Evolutionary conservation across 2,329 filamentous ascomycete genomes (phyloP), one percentile per base, ranked within the genome.

Genomic region (Hymenotorrendiella dingleyae): DNA sequence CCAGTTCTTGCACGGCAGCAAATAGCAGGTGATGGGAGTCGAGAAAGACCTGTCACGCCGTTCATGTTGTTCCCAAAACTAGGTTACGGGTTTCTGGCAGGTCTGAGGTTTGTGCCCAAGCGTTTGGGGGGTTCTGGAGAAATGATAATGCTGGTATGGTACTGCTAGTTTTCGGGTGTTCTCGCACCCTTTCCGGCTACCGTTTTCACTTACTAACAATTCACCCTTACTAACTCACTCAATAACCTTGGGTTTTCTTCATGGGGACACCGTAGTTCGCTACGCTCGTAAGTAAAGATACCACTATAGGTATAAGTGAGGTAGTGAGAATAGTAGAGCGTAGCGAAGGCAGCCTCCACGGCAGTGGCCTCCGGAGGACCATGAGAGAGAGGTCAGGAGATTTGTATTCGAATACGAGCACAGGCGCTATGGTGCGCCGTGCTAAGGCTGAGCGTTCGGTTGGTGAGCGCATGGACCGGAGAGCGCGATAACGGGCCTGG

Each of bases 51-150:
- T 24, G 24, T 16, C 17, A 19, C 23, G 16, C 33, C 27, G 21
- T 14, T 20, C 26, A 17, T n/a, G 19, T 37, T 30, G 21, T 42
- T 43, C 46, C 16, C 42, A 53, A 48, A 16, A 3, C 14, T 16
- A 10, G 11, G 30, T 34, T 34, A 20, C 30, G 20, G 30, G 47
- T 49, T 51, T 53, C 48, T 47, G 44, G 45, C 44, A 45, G 42
- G 41, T 50, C 42, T 46, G 30, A 42, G 33, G 16, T 12, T 48
- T 17, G 26, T 27, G 36, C 23, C 45, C 40, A 23, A 43, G 36
- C 45, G 45, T 35, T 38, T 35, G 26, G 32, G 20, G 17, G 21
- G 14, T 22, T 36, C 6, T 14, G 20, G 32, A 20, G 32, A 20
- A 17, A 36, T 29, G 32, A 24, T 37, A 20, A 32, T 28, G 37